A percentile compares a stretch with the other conserved stretches of the same genome.
Evolutionary conservation across 768 basidiomycete species (phyloP).

Genomic region (Phanerodontia chrysosporium): DNA sequence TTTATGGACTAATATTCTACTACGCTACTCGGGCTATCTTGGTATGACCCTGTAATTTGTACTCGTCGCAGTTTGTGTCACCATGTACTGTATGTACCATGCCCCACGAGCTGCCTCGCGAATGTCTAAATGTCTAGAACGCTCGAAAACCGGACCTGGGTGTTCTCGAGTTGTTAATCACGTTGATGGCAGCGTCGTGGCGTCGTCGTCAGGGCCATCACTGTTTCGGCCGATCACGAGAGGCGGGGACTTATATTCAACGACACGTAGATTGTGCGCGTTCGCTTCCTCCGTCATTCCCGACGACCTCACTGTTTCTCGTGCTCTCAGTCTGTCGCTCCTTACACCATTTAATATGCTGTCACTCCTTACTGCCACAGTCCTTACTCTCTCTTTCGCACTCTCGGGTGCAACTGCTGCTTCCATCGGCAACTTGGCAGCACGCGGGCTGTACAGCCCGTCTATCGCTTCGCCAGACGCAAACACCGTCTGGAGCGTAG

Average conservation of each 20-base stretch:
- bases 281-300: background rate
- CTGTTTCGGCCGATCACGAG: background rate
- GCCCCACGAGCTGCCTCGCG: too few relatives aligned
- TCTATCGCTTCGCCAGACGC: background rate
- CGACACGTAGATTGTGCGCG: background rate
- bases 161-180: background rate
- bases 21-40: background rate
- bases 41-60: background rate
- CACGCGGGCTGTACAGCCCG: conserved; percentile 2
- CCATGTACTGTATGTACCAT: background rate
- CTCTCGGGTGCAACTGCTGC: background rate
- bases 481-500: background rate
- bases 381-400: background rate
- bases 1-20: too few relatives aligned
- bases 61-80: background rate
- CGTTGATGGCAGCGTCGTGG: background rate
- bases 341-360: background rate
- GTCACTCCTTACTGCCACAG: background rate
- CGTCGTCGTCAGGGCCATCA: background rate
- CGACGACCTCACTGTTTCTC: too few relatives aligned
- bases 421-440: background rate
- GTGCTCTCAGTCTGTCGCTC: too few relatives aligned
- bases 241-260: background rate
- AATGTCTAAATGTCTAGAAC: too few relatives aligned
- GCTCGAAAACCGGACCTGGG: background rate